Percentiles rank a stretch among this genome's conserved stretches.
Evolutionary conservation across 306 rosid species (phyloP).

Genomic region (Notholithocarpus densiflorus): DNA sequence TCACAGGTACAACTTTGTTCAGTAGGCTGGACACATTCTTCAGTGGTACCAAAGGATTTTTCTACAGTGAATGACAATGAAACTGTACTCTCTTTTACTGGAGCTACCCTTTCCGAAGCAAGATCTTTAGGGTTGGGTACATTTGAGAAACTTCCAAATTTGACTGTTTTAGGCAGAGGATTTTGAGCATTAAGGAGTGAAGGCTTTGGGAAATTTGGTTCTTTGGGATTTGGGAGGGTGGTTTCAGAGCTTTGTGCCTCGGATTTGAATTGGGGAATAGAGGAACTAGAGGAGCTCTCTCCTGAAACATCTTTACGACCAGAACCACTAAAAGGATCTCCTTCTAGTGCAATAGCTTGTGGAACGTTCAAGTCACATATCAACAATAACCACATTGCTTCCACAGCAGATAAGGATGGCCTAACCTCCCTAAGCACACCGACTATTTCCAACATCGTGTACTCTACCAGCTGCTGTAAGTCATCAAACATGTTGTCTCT

Average conservation of each 20-base stretch:
- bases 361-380: slow-evolving; percentile 54
- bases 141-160: slow-evolving; percentile 22
- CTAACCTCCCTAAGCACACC: slow-evolving; percentile 50
- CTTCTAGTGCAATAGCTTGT: slow-evolving; percentile 44
- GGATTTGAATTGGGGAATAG: slow-evolving; percentile 22
- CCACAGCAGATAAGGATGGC: slow-evolving; percentile 53
- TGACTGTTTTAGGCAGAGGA: slow-evolving; percentile 28
- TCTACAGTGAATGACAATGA: slow-evolving; percentile 20
- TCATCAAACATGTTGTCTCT: slow-evolving; percentile 28
- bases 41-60: slow-evolving; percentile 27
- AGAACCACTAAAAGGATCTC: slow-evolving; percentile 29
- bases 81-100: slow-evolving; percentile 3
- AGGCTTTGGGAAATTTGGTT: neutral
- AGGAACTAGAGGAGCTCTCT: slow-evolving; percentile 17
- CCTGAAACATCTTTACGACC: slow-evolving; percentile 14
- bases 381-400: slow-evolving; percentile 74
- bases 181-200: neutral
- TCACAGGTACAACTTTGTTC: slow-evolving; percentile 24
- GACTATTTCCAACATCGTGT: slow-evolving; percentile 61
- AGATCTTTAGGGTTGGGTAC: neutral
- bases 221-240: slow-evolving; percentile 6
- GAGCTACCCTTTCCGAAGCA: neutral
- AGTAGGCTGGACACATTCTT: neutral
- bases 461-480: slow-evolving; percentile 44
- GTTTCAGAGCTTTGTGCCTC: slow-evolving; percentile 16